phyloP scores from a whole-genome alignment of 805 yeast species.

The Yamadazyma philogaea region DNA sequence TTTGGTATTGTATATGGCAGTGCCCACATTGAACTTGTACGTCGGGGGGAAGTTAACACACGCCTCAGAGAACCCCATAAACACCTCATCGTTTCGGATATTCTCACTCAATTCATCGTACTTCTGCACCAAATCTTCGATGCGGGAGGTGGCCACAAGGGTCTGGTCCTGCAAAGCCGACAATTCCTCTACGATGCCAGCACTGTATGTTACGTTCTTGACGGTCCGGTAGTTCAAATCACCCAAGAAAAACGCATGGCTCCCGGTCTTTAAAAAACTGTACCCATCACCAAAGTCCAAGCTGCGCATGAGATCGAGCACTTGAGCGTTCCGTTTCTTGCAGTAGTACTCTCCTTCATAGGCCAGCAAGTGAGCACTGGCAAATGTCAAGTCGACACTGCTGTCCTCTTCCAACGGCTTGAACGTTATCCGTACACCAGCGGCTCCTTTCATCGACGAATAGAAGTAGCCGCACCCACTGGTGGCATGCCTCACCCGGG shows the following conservation, averaged over 20 bases:
- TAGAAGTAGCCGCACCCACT: constrained; percentile 55
- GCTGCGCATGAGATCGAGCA: constrained; percentile 46
- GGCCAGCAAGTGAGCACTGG: constrained; percentile 72
- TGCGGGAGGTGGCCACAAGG: constrained; percentile 7
- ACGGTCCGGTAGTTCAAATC: constrained; percentile 78
- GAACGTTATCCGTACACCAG: constrained; percentile 52
- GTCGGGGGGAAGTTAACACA: constrained; percentile 72
- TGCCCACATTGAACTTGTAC: constrained; percentile 59
- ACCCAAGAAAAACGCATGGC: constrained; percentile 74
- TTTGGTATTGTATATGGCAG: constrained; percentile 51
- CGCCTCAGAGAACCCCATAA: constrained; percentile 66
- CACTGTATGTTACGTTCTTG: constrained; percentile 13
- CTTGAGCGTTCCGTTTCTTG: constrained; percentile 51
- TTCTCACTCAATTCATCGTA: constrained; percentile 53
- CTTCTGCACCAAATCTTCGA: constrained; percentile 22
- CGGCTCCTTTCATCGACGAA: constrained; percentile 75
- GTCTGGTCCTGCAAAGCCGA: constrained; percentile 24
- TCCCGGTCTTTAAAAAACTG: constrained; percentile 47
- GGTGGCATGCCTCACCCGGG: constrained; percentile 24
- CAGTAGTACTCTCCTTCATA: constrained; percentile 59
- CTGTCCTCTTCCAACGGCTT: constrained; percentile 19
- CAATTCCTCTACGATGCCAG: constrained; percentile 17
- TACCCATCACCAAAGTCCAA: constrained; percentile 58
- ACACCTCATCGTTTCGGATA: constrained; percentile 41
- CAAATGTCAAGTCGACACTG: constrained; percentile 52